Percentiles rank a stretch among this genome's conserved stretches.
phyloP scores from a whole-genome alignment of 2,329 filamentous ascomycete species.

The Botrytis squamosa region DNA sequence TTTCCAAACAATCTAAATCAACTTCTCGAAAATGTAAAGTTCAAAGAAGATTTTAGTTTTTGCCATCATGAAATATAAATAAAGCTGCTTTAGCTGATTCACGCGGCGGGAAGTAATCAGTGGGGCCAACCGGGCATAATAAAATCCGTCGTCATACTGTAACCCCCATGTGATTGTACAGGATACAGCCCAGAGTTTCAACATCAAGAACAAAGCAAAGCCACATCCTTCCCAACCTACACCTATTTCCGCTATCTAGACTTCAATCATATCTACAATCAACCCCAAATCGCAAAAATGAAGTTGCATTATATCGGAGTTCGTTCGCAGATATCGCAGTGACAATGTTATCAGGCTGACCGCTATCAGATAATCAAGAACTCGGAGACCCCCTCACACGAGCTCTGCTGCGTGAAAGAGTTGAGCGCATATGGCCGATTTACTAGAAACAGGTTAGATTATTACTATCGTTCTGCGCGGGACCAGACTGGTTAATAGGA shows the following conservation, averaged over 20 bases:
- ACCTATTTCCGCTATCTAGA: not conserved
- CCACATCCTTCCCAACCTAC: constrained; percentile 3
- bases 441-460: constrained; percentile 17
- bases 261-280: not conserved
- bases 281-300: constrained; percentile 54
- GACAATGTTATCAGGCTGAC: constrained; percentile 30
- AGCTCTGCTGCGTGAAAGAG: constrained; percentile 75
- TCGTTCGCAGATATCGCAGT: constrained; percentile 38
- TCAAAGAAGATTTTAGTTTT: not conserved
- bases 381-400: constrained; percentile 70
- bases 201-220: constrained; percentile 20
- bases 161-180: constrained; percentile 11
- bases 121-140: constrained; percentile 15
- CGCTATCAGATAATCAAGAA: constrained; percentile 73
- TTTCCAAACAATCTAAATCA: not conserved
- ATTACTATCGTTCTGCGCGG: not conserved
- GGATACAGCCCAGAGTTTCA: not conserved
- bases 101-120: not conserved
- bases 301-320: constrained; percentile 88
- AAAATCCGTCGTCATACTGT: constrained; percentile 20
- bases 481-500: not conserved
- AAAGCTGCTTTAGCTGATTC: not conserved
- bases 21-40: not conserved
- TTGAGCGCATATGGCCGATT: constrained; percentile 52
- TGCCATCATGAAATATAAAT: not conserved